Conservation (phyloP, 2,329 filamentous ascomycete species). For the Fusarium burgessii region DNA sequence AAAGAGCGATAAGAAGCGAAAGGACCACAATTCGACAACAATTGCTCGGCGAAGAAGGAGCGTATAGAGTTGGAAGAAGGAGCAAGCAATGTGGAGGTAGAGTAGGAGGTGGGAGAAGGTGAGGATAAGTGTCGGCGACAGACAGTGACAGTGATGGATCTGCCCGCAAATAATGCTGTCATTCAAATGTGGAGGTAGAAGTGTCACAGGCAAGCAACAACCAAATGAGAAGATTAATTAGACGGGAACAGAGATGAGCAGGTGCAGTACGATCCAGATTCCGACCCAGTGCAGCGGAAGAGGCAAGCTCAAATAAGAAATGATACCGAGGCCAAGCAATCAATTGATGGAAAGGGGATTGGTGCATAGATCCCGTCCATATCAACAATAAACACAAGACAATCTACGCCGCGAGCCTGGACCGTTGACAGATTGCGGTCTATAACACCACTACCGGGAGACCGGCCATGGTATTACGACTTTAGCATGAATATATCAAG, state of each 20-base stretch:
- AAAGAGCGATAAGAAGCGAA: conserved; percentile 44
- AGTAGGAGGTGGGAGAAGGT: conserved; percentile 4
- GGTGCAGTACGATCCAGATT: conserved; percentile 22
- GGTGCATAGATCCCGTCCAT: conserved; percentile 6
- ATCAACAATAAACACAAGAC: conserved; percentile 26
- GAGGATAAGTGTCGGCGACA: conserved; percentile 12
- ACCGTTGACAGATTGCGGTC: conserved; percentile 28
- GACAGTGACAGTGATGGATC: conserved; percentile 23
- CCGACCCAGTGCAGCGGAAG: conserved; percentile 19
- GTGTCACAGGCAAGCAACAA: conserved; percentile 8
- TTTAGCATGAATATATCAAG: conserved; percentile 32
- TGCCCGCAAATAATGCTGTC: not conserved
- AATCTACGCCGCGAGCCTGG: conserved; percentile 19
- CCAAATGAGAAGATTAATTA: not conserved
- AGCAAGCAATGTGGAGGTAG: conserved; percentile 12
- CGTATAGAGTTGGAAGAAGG: conserved; percentile 23
- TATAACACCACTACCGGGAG: conserved; percentile 36
- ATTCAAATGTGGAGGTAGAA: conserved; percentile 20
- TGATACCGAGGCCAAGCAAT: conserved; percentile 22
- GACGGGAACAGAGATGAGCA: conserved; percentile 23
- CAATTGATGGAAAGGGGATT: conserved; percentile 22
- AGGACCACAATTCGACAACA: conserved; percentile 22
- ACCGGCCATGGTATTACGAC: conserved; percentile 22
- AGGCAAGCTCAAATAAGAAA: conserved; percentile 42
- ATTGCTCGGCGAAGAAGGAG: conserved; percentile 33